A percentile compares a stretch with the other conserved stretches of the same genome.
Conservation (phyloP, 202 grass and related monocot genomes). For the Zoysia matrella region DNA sequence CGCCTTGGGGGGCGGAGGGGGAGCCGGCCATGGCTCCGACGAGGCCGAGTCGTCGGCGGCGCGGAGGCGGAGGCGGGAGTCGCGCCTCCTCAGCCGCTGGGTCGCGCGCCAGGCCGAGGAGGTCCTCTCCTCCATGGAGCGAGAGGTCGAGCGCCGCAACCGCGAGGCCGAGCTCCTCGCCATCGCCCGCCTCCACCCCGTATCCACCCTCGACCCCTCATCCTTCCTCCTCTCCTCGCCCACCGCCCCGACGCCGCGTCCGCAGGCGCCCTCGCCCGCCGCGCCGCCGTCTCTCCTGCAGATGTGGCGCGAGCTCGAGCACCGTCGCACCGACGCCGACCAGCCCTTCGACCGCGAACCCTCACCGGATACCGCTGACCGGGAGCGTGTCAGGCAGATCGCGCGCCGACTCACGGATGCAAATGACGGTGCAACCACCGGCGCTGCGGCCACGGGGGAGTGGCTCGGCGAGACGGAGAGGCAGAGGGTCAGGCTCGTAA, state of each 20-base stretch:
- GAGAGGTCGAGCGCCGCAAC: slow-evolving; percentile 68
- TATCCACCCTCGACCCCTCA: slow-evolving; percentile 82
- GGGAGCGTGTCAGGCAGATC: slow-evolving; percentile 70
- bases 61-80: slow-evolving; percentile 64
- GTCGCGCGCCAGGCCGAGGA: slow-evolving; percentile 93
- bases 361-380: slow-evolving; percentile 58
- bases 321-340: slow-evolving; percentile 44
- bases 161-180: slow-evolving; percentile 92
- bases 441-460: slow-evolving; percentile 52
- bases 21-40: slow-evolving; percentile 35
- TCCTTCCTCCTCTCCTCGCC: slow-evolving; percentile 62
- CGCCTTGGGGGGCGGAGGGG: slow-evolving; percentile 17
- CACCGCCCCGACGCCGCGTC: slow-evolving; percentile 44
- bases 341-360: slow-evolving; percentile 60
- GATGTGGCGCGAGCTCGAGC: slow-evolving; percentile 99
- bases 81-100: slow-evolving; percentile 85
- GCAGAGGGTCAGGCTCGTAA: slow-evolving; percentile 85
- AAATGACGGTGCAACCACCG: slow-evolving; percentile 17
- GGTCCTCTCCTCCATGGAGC: slow-evolving; percentile 97
- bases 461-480: slow-evolving; percentile 91
- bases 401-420: slow-evolving; percentile 61
- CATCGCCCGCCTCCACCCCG: slow-evolving; percentile 81
- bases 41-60: slow-evolving; percentile 72
- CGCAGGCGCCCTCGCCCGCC: slow-evolving; percentile 40
- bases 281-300: slow-evolving; percentile 76